These are phyloP conservation scores for Dissophora globulifera DNA, from an alignment of 192 early-diverging fungal species.

Conservation along the genomic window DNA sequence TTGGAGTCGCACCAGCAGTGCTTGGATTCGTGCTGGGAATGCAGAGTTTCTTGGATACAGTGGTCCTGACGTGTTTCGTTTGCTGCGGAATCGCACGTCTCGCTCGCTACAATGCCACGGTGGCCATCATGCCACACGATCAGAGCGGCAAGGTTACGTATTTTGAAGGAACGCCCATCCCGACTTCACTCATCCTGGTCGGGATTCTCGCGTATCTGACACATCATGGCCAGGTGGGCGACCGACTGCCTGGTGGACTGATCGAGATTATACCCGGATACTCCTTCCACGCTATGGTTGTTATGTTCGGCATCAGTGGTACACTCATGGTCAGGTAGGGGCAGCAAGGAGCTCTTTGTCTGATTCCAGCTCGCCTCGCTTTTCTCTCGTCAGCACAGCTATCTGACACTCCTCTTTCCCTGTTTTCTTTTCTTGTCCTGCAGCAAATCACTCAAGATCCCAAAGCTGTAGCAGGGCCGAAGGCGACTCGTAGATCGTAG, in stretches of 20 bases:
- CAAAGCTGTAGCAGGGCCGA: slow-evolving; percentile 27
- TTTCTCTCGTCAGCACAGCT: too few species aligned
- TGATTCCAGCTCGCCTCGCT: too few species aligned
- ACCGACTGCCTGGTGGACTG: slow-evolving; percentile 68
- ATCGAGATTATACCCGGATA: slow-evolving; percentile 67
- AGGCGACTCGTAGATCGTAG: too few species aligned
- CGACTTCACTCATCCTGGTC: slow-evolving; percentile 77
- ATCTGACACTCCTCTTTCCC: neutral
- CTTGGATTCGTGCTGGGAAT: slow-evolving; percentile 88
- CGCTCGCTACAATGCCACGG: slow-evolving; percentile 91
- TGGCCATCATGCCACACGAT: slow-evolving; percentile 80
- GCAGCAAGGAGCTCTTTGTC: too few species aligned
- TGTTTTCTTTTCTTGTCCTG: neutral
- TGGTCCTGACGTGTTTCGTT: slow-evolving; percentile 86
- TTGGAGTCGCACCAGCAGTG: slow-evolving; percentile 87
- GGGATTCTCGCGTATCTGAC: slow-evolving; percentile 71
- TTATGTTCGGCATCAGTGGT: slow-evolving; percentile 81
- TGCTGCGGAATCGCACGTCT: slow-evolving; percentile 86
- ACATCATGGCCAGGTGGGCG: slow-evolving; percentile 62
- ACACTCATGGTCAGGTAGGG: slow-evolving; percentile 84
- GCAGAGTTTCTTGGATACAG: slow-evolving; percentile 81
- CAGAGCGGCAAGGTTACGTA: slow-evolving; percentile 79
- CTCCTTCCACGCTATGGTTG: slow-evolving; percentile 83
- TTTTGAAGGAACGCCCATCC: slow-evolving; percentile 94
- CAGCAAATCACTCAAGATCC: slow-evolving; percentile 53